Percentiles rank a stretch among this genome's conserved stretches.
Conservation (phyloP, 2,329 filamentous ascomycete genomes). For the Monilinia laxa region DNA sequence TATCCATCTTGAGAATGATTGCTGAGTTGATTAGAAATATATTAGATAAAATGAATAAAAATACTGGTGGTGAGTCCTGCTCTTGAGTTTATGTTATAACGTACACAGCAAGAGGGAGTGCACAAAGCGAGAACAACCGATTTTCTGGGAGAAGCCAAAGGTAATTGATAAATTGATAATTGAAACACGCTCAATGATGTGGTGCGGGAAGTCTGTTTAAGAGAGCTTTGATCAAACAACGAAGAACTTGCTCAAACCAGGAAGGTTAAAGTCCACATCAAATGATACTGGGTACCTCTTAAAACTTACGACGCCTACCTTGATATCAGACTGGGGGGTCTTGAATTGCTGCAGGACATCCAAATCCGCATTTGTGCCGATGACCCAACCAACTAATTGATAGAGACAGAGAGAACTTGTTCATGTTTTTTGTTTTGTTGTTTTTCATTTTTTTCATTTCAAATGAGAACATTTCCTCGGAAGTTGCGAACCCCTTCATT, state of each 20-base stretch:
- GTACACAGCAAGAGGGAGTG: not conserved
- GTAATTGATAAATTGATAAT: not conserved
- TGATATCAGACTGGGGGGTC: not conserved
- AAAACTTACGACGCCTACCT: not conserved
- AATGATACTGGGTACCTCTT: not conserved
- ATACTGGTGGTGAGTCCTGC: not conserved
- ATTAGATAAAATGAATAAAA: not conserved
- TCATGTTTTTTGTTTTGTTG: too few species aligned
- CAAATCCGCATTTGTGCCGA: not conserved
- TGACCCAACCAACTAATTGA: too few species aligned
- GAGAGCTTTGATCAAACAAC: slow-evolving; percentile 2
- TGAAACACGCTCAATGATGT: slow-evolving; percentile 11
- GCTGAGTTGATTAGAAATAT: not conserved
- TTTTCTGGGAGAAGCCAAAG: not conserved
- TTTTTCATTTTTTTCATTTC: too few species aligned
- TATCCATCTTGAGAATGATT: slow-evolving; percentile 26
- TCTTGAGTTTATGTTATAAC: not conserved
- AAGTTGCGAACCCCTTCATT: not conserved
- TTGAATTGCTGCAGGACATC: not conserved
- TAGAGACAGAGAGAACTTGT: too few species aligned
- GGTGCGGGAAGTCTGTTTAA: not conserved
- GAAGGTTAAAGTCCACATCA: not conserved
- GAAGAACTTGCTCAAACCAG: slow-evolving; percentile 2
- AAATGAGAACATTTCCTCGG: not conserved
- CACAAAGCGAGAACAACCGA: not conserved